phyloP scores from a whole-genome alignment of 2,329 filamentous ascomycete genomes.

The Fusarium verticillioides region DNA sequence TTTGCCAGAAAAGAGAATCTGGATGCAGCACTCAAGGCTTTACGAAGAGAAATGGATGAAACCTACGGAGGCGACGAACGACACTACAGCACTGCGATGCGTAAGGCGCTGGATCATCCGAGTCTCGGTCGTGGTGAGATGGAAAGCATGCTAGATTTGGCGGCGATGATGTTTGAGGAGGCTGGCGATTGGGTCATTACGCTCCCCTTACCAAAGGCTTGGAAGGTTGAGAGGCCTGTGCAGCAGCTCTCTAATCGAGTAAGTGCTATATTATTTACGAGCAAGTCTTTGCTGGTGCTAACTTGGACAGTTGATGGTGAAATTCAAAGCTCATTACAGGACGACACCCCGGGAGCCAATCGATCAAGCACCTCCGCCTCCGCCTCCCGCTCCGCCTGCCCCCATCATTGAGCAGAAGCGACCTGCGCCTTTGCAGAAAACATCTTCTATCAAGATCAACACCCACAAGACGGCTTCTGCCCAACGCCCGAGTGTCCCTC shows the following conservation, averaged over 20 bases:
- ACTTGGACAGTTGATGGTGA: slow-evolving; percentile 49
- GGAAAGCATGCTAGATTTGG: slow-evolving; percentile 56
- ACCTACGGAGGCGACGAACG: slow-evolving; percentile 53
- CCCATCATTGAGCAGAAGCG: slow-evolving; percentile 43
- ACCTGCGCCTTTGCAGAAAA: slow-evolving; percentile 44
- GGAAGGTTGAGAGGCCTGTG: slow-evolving; percentile 52
- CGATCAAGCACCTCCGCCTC: slow-evolving; percentile 31
- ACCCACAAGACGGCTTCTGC: slow-evolving; percentile 47
- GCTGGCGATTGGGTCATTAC: slow-evolving; percentile 56
- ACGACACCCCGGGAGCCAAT: slow-evolving; percentile 48
- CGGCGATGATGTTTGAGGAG: slow-evolving; percentile 60
- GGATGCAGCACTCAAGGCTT: slow-evolving; percentile 61
- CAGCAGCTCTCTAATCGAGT: slow-evolving; percentile 52
- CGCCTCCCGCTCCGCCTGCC: slow-evolving; percentile 22
- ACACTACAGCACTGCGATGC: slow-evolving; percentile 56
- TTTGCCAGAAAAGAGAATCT: slow-evolving; percentile 74
- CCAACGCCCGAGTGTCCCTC: slow-evolving; percentile 23
- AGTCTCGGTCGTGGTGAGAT: slow-evolving; percentile 55
- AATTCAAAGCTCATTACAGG: slow-evolving; percentile 54
- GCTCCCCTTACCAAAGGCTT: slow-evolving; percentile 54
- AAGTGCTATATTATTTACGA: slow-evolving; percentile 27
- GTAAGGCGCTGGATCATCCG: slow-evolving; percentile 55
- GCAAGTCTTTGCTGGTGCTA: slow-evolving; percentile 13
- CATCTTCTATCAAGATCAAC: slow-evolving; percentile 55
- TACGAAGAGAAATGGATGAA: slow-evolving; percentile 58